Evolutionary conservation across 495 filamentous ascomycete genomes (phyloP).

Genomic region (Diplogelasinospora grovesii): DNA sequence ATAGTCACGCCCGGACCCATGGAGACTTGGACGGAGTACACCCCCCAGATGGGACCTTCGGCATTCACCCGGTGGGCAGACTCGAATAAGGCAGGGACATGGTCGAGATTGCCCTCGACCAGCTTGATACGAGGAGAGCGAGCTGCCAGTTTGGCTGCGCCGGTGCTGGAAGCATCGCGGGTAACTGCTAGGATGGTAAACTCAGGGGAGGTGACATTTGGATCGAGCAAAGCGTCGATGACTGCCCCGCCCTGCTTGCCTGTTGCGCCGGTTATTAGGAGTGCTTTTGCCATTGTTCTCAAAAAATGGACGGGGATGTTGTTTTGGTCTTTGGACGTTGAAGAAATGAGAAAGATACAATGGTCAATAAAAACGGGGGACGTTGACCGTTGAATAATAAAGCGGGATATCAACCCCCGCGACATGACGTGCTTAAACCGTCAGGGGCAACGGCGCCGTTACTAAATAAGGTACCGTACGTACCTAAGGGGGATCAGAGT

Average conservation of each 20-base stretch:
- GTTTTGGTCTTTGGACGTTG: too few relatives aligned
- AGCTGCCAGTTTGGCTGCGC: conserved; percentile 41
- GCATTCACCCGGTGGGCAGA: conserved; percentile 30
- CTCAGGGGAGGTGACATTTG: conserved; percentile 4
- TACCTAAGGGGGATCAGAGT: too few relatives aligned
- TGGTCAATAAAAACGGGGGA: too few relatives aligned
- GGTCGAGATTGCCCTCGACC: conserved; percentile 53
- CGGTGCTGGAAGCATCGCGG: conserved; percentile 43
- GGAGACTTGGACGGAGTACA: conserved; percentile 35
- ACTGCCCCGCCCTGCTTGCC: conserved; percentile 61
- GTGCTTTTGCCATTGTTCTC: conserved; percentile 27
- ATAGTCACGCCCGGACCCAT: conserved; percentile 41
- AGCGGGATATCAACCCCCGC: too few relatives aligned
- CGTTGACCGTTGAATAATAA: too few relatives aligned
- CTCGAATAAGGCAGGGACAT: conserved; percentile 46
- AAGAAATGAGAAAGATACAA: too few relatives aligned
- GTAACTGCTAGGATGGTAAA: conserved; percentile 58
- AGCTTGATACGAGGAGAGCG: conserved; percentile 44
- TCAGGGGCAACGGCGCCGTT: too few relatives aligned
- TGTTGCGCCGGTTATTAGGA: conserved; percentile 64
- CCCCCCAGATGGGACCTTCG: conserved; percentile 30
- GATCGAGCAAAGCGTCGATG: conserved; percentile 46
- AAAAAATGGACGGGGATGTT: too few relatives aligned
- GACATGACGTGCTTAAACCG: too few relatives aligned
- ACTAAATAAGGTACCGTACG: too few relatives aligned